Evolutionary conservation across 2,329 filamentous ascomycete species (phyloP).

Genomic region (Pseudocercospora vitis): DNA sequence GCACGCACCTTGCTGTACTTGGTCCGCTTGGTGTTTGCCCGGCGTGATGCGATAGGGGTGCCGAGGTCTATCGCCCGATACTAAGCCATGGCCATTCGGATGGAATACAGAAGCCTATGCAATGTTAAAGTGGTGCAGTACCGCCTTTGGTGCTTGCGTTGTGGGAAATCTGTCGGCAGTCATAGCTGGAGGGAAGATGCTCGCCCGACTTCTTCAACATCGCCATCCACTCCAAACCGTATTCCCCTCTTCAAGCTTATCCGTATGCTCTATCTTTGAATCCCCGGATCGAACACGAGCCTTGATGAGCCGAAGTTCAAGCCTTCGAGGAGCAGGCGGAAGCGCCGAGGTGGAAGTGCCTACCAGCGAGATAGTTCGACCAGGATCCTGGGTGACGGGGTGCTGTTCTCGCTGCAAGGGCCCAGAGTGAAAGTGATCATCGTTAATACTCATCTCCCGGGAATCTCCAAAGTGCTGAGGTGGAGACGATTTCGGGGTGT

Average conservation of each 20-base stretch:
- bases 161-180: no score
- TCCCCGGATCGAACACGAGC: neutral
- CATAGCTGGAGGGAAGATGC: no score
- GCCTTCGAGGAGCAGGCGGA: constrained; percentile 5
- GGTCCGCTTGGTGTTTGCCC: constrained; percentile 7
- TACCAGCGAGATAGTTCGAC: neutral
- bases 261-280: neutral
- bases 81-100: constrained; percentile 4
- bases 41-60: constrained; percentile 1
- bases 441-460: neutral
- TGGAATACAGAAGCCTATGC: neutral
- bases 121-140: neutral
- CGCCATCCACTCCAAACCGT: neutral
- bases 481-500: no score
- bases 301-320: constrained; percentile 4
- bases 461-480: neutral
- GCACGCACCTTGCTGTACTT: constrained; percentile 1
- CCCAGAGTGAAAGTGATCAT: neutral
- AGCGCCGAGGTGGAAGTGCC: no score
- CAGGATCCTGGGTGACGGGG: constrained; percentile 4
- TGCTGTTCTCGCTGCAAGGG: constrained; percentile 4
- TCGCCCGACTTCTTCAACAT: neutral
- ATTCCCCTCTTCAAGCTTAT: neutral
- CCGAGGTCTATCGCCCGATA: neutral
- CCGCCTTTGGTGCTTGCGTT: neutral